phyloP scores from a whole-genome alignment of 495 filamentous ascomycete genomes.

The Massariosphaeria phaeospora region DNA sequence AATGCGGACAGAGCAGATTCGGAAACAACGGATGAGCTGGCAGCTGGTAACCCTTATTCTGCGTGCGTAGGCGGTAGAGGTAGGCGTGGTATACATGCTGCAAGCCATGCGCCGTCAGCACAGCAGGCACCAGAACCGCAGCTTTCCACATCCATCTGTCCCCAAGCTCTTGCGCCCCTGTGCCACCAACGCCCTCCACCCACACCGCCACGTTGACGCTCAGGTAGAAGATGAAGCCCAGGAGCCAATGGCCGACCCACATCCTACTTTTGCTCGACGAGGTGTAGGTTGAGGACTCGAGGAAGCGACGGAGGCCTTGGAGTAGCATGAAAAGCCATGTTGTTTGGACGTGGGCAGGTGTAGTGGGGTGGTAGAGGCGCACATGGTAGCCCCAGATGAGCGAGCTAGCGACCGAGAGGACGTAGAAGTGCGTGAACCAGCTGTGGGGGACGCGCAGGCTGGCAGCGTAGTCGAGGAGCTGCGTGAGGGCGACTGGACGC shows the following conservation, averaged over 20 bases:
- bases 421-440: constrained; percentile 87
- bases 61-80: constrained; percentile 62
- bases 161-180: constrained; percentile 50
- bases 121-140: constrained; percentile 54
- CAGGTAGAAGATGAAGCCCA: constrained; percentile 75
- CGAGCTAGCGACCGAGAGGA: constrained; percentile 63
- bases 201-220: constrained; percentile 68
- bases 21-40: constrained; percentile 68
- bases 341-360: constrained; percentile 54
- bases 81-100: constrained; percentile 80
- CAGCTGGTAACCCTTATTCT: constrained; percentile 62
- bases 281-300: constrained; percentile 61
- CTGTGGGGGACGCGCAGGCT: constrained; percentile 67
- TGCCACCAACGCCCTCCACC: constrained; percentile 68
- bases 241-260: constrained; percentile 75
- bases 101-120: constrained; percentile 67
- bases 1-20: constrained; percentile 78
- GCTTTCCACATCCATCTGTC: constrained; percentile 5
- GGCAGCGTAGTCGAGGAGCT: constrained; percentile 50
- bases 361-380: not conserved
- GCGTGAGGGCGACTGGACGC: not conserved
- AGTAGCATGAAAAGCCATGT: constrained; percentile 65
- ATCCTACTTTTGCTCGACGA: constrained; percentile 67
- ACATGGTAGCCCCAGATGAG: constrained; percentile 60
- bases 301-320: constrained; percentile 69